Conservation (phyloP, 768 basidiomycete genomes). For the Boletus vermiculosoides region DNA sequence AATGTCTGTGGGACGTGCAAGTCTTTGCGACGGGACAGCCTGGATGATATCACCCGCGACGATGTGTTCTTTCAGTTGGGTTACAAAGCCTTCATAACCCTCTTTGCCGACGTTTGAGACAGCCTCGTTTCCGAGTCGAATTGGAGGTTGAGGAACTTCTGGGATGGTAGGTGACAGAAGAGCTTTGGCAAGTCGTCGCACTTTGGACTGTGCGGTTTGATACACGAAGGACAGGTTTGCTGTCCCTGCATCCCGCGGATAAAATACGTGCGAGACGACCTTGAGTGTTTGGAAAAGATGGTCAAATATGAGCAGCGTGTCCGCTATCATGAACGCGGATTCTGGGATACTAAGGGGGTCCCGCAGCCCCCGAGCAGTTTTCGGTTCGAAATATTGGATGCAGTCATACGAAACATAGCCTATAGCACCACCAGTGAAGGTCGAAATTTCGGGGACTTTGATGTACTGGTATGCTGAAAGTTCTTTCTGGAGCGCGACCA, state of each 20-base stretch:
- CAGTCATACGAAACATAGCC: slow-evolving; percentile 98
- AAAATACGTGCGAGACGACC: slow-evolving; percentile 94
- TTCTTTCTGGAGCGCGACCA: slow-evolving; percentile 79
- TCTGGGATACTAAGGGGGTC: slow-evolving; percentile 90
- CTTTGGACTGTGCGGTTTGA: slow-evolving; percentile 80
- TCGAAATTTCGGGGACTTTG: slow-evolving; percentile 86
- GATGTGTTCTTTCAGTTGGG: slow-evolving; percentile 89
- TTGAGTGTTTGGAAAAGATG: slow-evolving; percentile 95
- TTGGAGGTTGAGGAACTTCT: slow-evolving; percentile 65
- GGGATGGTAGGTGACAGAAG: slow-evolving; percentile 53
- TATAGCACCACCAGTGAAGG: slow-evolving; percentile 96
- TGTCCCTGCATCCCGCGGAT: slow-evolving; percentile 64
- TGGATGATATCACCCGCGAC: slow-evolving; percentile 98
- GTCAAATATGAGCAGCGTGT: slow-evolving; percentile 94
- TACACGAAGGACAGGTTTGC: slow-evolving; percentile 82
- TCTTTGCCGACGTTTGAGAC: slow-evolving; percentile 90
- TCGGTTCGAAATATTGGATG: slow-evolving; percentile 95
- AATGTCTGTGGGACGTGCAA: slow-evolving; percentile 78
- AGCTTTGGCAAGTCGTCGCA: slow-evolving; percentile 73
- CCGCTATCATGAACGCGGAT: slow-evolving; percentile 94
- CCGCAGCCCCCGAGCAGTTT: slow-evolving; percentile 70
- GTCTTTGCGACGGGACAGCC: slow-evolving; percentile 93
- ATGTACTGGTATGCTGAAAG: slow-evolving; percentile 85
- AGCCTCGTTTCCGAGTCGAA: slow-evolving; percentile 61
- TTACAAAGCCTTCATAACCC: slow-evolving; percentile 91